phyloP scores from a whole-genome alignment of 2,329 filamentous ascomycete genomes.

The Domatiomyces globalis region DNA sequence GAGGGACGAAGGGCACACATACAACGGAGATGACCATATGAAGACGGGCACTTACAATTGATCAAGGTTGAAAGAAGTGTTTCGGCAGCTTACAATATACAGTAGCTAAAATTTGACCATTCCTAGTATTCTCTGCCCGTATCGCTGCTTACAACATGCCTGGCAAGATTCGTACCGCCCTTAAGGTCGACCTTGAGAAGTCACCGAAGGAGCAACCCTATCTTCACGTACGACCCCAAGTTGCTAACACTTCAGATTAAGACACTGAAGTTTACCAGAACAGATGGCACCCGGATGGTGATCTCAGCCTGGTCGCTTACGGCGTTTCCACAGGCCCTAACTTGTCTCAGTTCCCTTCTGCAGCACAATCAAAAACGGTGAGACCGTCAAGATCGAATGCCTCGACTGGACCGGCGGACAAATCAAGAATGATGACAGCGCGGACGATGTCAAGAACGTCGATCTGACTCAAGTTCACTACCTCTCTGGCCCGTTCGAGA shows the following conservation, averaged over 20 bases:
- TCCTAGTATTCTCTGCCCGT: too few relatives aligned
- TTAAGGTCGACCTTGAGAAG: slow-evolving; percentile 59
- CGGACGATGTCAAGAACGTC: slow-evolving; percentile 74
- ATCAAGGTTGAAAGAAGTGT: too few relatives aligned
- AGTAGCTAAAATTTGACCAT: too few relatives aligned
- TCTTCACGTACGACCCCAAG: slow-evolving; percentile 47
- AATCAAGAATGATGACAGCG: slow-evolving; percentile 69
- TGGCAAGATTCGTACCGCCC: slow-evolving; percentile 48
- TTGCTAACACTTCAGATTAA: not conserved
- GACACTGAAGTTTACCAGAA: slow-evolving; percentile 42
- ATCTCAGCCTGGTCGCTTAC: slow-evolving; percentile 14
- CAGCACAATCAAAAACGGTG: slow-evolving; percentile 61
- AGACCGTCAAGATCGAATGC: slow-evolving; percentile 89
- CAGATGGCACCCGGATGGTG: slow-evolving; percentile 84
- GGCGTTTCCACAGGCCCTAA: not conserved
- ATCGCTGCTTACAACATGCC: not conserved
- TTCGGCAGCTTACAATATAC: too few relatives aligned
- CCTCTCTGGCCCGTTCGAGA: slow-evolving; percentile 75
- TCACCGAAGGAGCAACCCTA: slow-evolving; percentile 55
- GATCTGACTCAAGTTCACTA: slow-evolving; percentile 79
- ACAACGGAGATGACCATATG: too few relatives aligned
- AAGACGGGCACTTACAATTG: too few relatives aligned
- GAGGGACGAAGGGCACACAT: too few relatives aligned
- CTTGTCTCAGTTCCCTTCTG: slow-evolving; percentile 51
- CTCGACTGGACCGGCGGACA: slow-evolving; percentile 68